Evolutionary conservation across 495 filamentous ascomycete species (phyloP).

Genomic region (Trichoderma parareesei): DNA sequence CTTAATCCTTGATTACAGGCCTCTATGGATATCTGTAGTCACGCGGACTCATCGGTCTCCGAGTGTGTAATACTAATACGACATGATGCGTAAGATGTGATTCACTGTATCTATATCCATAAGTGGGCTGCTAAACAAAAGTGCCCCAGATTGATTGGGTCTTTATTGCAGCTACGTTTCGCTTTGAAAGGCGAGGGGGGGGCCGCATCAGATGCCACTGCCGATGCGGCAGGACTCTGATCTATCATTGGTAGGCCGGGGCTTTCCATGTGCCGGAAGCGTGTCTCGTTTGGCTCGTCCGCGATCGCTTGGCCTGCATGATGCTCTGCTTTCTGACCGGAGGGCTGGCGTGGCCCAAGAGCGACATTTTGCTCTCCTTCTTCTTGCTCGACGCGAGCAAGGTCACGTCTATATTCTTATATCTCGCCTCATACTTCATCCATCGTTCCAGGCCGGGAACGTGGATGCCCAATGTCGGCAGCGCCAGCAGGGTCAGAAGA

Average conservation of each 20-base stretch:
- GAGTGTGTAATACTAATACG: not conserved
- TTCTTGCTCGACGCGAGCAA: constrained; percentile 15
- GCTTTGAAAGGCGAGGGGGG: not conserved
- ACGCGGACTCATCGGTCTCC: not conserved
- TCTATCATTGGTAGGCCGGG: not conserved
- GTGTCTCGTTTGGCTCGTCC: not conserved
- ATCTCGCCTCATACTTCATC: constrained; percentile 39
- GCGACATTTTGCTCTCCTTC: not conserved
- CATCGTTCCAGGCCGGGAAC: constrained; percentile 25
- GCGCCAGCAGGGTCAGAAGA: constrained; percentile 30
- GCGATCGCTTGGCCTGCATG: not conserved
- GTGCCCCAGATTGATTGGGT: not conserved
- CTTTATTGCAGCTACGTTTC: not conserved
- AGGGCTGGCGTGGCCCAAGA: not conserved
- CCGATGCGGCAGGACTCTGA: not conserved
- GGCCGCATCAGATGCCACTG: not conserved
- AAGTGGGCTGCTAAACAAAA: not conserved
- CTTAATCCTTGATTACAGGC: no score
- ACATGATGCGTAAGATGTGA: not conserved
- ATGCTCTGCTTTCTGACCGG: not conserved
- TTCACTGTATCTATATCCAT: not conserved
- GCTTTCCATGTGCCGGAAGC: not conserved
- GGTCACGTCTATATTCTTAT: constrained; percentile 33
- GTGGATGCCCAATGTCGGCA: constrained; percentile 43
- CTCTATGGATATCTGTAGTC: no score